A percentile compares a stretch with the other conserved stretches of the same genome.
These are phyloP conservation scores for Solanum infundibuliforme DNA, from an alignment of 257 asterid genomes.

Conservation along the genomic window DNA sequence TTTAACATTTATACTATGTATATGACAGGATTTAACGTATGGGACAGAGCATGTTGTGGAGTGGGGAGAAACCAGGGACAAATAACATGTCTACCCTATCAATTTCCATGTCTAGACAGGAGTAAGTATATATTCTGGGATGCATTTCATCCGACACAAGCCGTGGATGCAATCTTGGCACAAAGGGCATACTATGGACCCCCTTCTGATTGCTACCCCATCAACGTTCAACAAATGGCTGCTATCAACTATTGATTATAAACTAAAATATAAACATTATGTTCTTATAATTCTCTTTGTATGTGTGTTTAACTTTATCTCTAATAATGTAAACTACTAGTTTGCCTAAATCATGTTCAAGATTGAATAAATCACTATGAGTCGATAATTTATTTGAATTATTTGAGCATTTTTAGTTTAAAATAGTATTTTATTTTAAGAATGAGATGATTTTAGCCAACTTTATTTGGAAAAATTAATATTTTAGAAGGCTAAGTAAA, in stretches of 20 bases:
- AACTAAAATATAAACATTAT: neutral
- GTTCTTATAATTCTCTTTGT: neutral
- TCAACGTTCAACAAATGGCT: conserved; percentile 67
- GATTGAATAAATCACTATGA: neutral
- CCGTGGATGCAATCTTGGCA: conserved; percentile 52
- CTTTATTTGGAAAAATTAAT: neutral
- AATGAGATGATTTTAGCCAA: neutral
- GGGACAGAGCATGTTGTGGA: conserved; percentile 77
- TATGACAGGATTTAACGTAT: conserved; percentile 39
- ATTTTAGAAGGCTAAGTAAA: neutral
- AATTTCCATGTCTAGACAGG: conserved; percentile 44
- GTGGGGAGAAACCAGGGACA: conserved; percentile 63
- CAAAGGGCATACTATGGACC: conserved; percentile 64
- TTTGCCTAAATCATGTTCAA: neutral
- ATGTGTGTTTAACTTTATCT: neutral
- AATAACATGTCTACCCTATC: conserved; percentile 64
- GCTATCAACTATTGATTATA: conserved; percentile 28
- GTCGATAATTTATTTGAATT: neutral
- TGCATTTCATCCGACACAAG: conserved; percentile 81
- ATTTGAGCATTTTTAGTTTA: neutral
- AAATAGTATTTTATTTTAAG: neutral
- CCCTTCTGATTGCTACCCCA: conserved; percentile 47
- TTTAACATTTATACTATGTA: neutral
- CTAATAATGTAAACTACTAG: neutral
- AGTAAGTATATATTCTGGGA: conserved; percentile 74